phyloP scores from a whole-genome alignment of 2,329 filamentous ascomycete species.

The Aplosporella prunicola region DNA sequence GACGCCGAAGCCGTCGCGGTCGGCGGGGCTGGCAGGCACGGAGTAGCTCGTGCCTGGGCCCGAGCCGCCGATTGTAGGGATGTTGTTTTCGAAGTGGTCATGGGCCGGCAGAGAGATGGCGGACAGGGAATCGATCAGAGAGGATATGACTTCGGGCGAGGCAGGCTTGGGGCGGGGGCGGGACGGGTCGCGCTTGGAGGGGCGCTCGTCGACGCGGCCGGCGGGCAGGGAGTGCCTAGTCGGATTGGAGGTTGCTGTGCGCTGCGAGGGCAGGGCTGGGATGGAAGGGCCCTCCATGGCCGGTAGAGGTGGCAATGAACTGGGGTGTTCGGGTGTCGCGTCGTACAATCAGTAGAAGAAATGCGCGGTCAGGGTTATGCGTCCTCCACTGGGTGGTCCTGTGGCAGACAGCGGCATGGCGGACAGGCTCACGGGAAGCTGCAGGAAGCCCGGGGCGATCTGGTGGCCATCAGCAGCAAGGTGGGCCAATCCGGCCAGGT shows the following conservation, averaged over 20 bases:
- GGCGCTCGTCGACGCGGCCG: conserved; percentile 13
- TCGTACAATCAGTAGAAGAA: too few relatives aligned
- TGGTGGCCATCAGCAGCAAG: conserved; percentile 3
- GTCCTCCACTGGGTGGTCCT: conserved; percentile 1
- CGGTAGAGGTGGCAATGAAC: conserved; percentile 1
- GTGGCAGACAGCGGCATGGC: conserved; percentile 3
- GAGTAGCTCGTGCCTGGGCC: conserved; percentile 16
- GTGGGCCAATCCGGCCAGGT: conserved; percentile 3
- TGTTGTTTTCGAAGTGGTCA: conserved; percentile 57
- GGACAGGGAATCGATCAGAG: conserved; percentile 53
- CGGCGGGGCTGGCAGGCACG: conserved; percentile 20
- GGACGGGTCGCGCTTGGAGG: conserved; percentile 22
- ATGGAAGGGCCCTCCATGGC: conserved; percentile 7
- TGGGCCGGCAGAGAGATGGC: conserved; percentile 54
- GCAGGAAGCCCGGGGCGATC: not conserved
- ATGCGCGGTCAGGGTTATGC: conserved; percentile 5
- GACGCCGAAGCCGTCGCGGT: conserved; percentile 51
- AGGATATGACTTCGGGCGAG: conserved; percentile 60
- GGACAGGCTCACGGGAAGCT: conserved; percentile 2
- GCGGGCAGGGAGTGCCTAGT: conserved; percentile 21
- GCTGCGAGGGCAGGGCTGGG: conserved; percentile 2
- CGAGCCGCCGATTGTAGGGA: conserved; percentile 23
- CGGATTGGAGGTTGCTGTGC: conserved; percentile 2
- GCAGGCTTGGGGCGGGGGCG: conserved; percentile 31
- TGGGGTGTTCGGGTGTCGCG: not conserved